phyloP scores from a whole-genome alignment of 257 asterid genomes.

The Nicotiana otophora region DNA sequence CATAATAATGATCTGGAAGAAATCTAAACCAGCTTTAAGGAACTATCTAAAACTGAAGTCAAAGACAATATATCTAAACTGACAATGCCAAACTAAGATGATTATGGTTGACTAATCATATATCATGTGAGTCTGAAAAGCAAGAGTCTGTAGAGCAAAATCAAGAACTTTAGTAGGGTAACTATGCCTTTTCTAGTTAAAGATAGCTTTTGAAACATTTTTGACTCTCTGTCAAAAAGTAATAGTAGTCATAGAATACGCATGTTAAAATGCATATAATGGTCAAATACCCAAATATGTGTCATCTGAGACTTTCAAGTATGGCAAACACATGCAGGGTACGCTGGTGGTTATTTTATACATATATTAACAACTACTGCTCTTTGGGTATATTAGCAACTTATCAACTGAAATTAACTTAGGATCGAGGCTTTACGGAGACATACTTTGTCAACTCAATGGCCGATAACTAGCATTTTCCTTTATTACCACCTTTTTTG shows the following conservation, averaged over 20 bases:
- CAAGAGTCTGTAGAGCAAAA: not conserved
- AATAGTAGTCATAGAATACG: not conserved
- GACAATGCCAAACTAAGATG: not conserved
- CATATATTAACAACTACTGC: not conserved
- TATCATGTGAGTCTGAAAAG: not conserved
- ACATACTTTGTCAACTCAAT: not conserved
- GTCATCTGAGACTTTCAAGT: not conserved
- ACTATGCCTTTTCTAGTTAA: not conserved
- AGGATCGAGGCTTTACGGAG: not conserved
- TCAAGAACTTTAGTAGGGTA: not conserved
- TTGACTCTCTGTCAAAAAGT: not conserved
- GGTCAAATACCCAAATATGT: not conserved
- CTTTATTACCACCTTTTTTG: not conserved
- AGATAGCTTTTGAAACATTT: not conserved
- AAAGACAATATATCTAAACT: not conserved
- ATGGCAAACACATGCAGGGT: not conserved
- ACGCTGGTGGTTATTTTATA: not conserved
- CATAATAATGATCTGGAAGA: not conserved
- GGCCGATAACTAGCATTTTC: not conserved
- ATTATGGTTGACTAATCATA: not conserved
- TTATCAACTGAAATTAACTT: not conserved
- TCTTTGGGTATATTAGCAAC: not conserved
- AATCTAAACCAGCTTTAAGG: not conserved
- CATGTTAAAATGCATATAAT: not conserved
- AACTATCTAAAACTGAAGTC: not conserved